These are phyloP conservation scores for Annulohypoxylon bovei DNA, from an alignment of 495 filamentous ascomycete genomes.

Conservation along the genomic window DNA sequence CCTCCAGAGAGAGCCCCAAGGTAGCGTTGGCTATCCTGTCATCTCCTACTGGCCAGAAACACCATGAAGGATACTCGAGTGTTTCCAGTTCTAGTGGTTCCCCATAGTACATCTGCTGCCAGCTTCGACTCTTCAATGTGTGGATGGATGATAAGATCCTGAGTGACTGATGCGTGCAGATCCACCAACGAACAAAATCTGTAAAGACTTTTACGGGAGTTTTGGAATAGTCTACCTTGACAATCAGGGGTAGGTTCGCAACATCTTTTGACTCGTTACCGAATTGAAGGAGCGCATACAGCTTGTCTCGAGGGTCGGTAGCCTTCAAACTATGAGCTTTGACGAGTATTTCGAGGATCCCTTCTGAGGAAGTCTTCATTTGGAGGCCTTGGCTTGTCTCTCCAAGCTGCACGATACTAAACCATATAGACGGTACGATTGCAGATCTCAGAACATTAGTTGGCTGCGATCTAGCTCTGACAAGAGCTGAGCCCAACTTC, in stretches of 20 bases:
- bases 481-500: background rate
- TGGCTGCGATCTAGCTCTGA: background rate
- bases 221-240: background rate
- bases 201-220: background rate
- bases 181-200: background rate
- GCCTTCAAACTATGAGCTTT: background rate
- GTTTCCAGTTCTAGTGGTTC: background rate
- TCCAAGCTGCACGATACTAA: background rate
- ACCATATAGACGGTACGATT: background rate
- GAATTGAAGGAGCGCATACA: background rate
- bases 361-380: background rate
- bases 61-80: background rate
- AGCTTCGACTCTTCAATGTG: background rate
- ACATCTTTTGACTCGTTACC: background rate
- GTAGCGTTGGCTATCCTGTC: background rate
- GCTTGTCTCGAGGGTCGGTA: background rate
- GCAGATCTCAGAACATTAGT: background rate
- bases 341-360: background rate
- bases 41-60: background rate
- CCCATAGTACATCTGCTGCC: background rate
- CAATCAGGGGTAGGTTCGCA: background rate
- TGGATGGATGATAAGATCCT: conserved; percentile 3
- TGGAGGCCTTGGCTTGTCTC: background rate
- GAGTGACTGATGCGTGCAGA: background rate
- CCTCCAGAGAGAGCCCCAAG: background rate